These are phyloP conservation scores for Leptosphaerulina australis DNA, from an alignment of 2,329 filamentous ascomycete genomes.

Conservation along the genomic window DNA sequence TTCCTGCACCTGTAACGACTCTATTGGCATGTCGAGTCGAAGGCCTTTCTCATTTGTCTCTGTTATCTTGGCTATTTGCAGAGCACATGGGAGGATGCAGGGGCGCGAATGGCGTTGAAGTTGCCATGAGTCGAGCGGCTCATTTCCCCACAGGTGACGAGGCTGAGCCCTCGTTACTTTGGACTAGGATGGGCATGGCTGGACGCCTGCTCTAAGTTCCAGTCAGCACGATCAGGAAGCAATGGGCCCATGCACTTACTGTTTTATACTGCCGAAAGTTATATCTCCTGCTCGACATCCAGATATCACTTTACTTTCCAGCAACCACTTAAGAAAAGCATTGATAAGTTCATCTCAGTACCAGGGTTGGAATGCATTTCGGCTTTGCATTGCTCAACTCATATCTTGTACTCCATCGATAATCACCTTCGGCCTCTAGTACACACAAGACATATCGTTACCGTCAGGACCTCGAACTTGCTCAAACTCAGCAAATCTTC, in stretches of 20 bases:
- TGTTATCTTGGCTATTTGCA: slow-evolving; percentile 15
- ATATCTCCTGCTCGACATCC: slow-evolving; percentile 35
- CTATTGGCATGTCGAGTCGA: slow-evolving; percentile 14
- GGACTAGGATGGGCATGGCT: slow-evolving; percentile 29
- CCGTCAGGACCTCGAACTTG: background rate
- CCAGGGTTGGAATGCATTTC: slow-evolving; percentile 19
- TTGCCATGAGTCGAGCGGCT: slow-evolving; percentile 18
- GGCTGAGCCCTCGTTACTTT: slow-evolving; percentile 35
- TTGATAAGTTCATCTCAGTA: slow-evolving; percentile 15
- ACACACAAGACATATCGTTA: slow-evolving; percentile 8
- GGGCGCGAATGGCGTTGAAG: slow-evolving; percentile 23
- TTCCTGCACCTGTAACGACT: slow-evolving; percentile 17
- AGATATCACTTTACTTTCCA: slow-evolving; percentile 14
- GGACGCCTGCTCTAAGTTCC: slow-evolving; percentile 32
- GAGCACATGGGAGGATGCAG: slow-evolving; percentile 13
- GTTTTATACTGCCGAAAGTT: slow-evolving; percentile 31
- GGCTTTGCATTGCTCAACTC: slow-evolving; percentile 27
- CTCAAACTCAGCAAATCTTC: background rate
- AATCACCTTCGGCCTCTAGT: slow-evolving; percentile 16
- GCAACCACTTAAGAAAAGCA: slow-evolving; percentile 16
- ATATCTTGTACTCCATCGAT: slow-evolving; percentile 18
- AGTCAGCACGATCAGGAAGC: slow-evolving; percentile 22
- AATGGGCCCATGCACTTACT: slow-evolving; percentile 25
- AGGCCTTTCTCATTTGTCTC: slow-evolving; percentile 24
- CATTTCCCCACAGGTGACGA: slow-evolving; percentile 34